A percentile compares a stretch with the other conserved stretches of the same genome.
Conservation (phyloP, 164 flowering plant genomes). For the Hamamelis virginiana region DNA sequence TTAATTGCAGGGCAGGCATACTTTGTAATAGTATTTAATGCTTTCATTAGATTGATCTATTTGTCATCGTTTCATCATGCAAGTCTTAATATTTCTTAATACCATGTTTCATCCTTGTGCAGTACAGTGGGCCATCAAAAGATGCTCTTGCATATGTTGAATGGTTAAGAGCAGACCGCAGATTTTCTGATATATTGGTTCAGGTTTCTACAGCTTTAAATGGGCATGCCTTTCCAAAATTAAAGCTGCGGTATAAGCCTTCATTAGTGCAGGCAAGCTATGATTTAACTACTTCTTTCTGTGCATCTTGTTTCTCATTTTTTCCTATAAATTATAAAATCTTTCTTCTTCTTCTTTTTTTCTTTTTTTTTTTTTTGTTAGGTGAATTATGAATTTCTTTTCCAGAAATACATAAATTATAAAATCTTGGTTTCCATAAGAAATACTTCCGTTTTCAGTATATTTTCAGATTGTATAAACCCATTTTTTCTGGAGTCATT, state of each 20-base stretch:
- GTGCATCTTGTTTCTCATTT: background rate
- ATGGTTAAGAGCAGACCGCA: conserved; percentile 74
- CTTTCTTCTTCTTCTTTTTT: no score
- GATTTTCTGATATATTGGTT: conserved; percentile 72
- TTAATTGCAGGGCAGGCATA: no score
- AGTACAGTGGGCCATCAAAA: conserved; percentile 85
- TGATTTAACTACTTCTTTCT: background rate
- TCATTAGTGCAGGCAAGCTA: conserved; percentile 84
- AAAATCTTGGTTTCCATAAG: no score
- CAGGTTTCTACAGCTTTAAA: conserved; percentile 72
- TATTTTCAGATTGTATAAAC: background rate
- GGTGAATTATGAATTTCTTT: no score
- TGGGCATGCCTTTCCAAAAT: conserved; percentile 86
- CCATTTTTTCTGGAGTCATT: background rate
- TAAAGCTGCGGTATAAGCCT: conserved; percentile 89
- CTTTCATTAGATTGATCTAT: background rate
- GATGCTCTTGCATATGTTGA: conserved; percentile 74
- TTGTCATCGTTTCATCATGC: conserved; percentile 5
- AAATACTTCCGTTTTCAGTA: no score
- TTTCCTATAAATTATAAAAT: background rate
- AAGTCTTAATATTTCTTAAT: no score
- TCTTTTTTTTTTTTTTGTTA: no score
- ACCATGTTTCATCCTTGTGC: conserved; percentile 24
- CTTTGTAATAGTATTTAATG: background rate
- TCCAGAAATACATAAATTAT: no score